Conservation (phyloP, 106 monocot species). For the Phalaenopsis equestris region DNA sequence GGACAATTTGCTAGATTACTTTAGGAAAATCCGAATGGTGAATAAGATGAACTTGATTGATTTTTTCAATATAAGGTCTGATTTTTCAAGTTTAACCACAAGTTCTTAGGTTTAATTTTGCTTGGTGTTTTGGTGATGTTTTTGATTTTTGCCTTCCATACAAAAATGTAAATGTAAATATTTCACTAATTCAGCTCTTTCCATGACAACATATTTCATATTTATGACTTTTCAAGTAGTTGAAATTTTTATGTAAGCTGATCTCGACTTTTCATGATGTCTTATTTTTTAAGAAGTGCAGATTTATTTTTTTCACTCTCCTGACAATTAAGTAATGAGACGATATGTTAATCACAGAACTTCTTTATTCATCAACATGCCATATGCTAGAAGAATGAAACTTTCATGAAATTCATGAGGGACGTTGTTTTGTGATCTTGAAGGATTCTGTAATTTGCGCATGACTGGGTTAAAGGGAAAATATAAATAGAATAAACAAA, state of each 20-base stretch:
- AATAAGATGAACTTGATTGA: neutral
- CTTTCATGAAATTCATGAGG: neutral
- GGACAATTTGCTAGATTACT: neutral
- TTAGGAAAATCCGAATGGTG: neutral
- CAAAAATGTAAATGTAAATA: neutral
- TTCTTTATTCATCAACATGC: neutral
- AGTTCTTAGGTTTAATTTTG: neutral
- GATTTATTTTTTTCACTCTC: neutral
- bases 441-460: neutral
- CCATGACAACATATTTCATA: neutral
- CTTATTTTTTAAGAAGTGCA: neutral
- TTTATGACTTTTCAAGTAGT: neutral
- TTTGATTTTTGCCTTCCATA: neutral
- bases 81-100: neutral
- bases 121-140: neutral
- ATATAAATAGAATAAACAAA: neutral
- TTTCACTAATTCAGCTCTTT: neutral
- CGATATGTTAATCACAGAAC: neutral
- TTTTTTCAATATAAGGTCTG: neutral
- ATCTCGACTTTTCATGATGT: neutral
- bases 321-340: neutral
- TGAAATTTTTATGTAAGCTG: neutral
- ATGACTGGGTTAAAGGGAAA: neutral
- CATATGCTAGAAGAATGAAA: neutral
- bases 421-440: neutral